Evolutionary conservation across 2,329 filamentous ascomycete species (phyloP).

Genomic region (Knufia petricola): DNA sequence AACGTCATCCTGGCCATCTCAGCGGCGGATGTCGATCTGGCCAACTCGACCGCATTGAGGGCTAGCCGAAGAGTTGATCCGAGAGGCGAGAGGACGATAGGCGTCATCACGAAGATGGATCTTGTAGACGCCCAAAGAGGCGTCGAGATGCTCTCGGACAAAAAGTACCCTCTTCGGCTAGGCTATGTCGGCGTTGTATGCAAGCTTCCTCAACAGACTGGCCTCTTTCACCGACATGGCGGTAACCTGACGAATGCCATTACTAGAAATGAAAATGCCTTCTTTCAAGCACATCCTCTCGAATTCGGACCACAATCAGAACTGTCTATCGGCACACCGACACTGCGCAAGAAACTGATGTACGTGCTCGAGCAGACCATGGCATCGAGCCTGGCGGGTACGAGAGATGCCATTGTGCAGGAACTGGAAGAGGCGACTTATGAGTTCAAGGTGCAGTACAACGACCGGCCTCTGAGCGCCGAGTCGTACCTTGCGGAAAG

Average conservation of each 20-base stretch:
- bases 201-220: constrained; percentile 58
- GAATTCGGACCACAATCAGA: constrained; percentile 68
- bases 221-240: constrained; percentile 74
- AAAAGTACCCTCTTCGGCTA: constrained; percentile 86
- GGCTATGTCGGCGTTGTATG: constrained; percentile 95
- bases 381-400: constrained; percentile 81
- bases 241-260: constrained; percentile 73
- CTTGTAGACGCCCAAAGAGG: constrained; percentile 78
- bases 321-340: constrained; percentile 72
- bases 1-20: constrained; percentile 97
- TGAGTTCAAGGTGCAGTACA: constrained; percentile 99
- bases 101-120: constrained; percentile 99
- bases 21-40: constrained; percentile 90
- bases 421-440: constrained; percentile 95
- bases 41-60: constrained; percentile 85
- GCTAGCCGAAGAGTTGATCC: constrained; percentile 89
- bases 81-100: constrained; percentile 88
- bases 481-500: constrained; percentile 96
- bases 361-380: constrained; percentile 93
- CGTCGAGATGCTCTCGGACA: constrained; percentile 67
- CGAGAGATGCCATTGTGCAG: constrained; percentile 83
- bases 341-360: constrained; percentile 91
- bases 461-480: constrained; percentile 85
- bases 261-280: constrained; percentile 76
- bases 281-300: constrained; percentile 70